Base-by-base conservation (phyloP, 1,284 basidiomycete species). In the Hemileia vastatrix region DNA sequence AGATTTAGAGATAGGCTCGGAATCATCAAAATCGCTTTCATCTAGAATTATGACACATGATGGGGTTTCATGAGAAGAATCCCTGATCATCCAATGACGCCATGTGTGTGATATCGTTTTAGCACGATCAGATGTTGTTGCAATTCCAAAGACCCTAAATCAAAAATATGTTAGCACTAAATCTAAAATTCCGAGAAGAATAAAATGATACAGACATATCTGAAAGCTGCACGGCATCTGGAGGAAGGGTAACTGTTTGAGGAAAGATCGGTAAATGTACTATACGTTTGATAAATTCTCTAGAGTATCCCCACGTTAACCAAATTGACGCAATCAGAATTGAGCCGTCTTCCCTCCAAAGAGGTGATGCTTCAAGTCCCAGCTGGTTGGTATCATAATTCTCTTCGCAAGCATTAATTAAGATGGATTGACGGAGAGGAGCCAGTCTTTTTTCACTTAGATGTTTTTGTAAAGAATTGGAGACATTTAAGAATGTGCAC, bases 111-210 rank as follows among this genome's bases (percentile, higher is more conserved):
- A 59, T 2, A 59, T 18, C 6, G 52, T 43, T 24, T 31, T 52
- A 36, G 57, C 57, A 5, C 57, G 49, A 23, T 59, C 48, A 6
- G 57, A 48, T 51, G 49, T 59, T 27, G 57, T 59, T 6, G 57
- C 40, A 32, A 59, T 59, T 6, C 57, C 57, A 53, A 59, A 59
- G 15, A 59, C 52, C 40, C 57, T 59, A 24, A 1, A 44, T 18
- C 3, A 49, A 9, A 36, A 8, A 24, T 21, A 9, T 8, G 33
- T 43, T 13, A 23, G 23, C 13, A 18, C 11, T 6, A 5, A 8
- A 13, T 27, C 4, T 43, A 11, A 15, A 9, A 4, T 2, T 8
- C 6, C 23, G 4, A 44, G 40, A 27, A 45, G 33, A n/a, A 18
- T 5, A 23, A 1, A 13, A 49, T 21, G 13, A 9, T 8, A 44